Evolutionary conservation across 2,329 filamentous ascomycete species (phyloP), one percentile per base, ranked within the genome.

Genomic region (Talaromyces sp.): DNA sequence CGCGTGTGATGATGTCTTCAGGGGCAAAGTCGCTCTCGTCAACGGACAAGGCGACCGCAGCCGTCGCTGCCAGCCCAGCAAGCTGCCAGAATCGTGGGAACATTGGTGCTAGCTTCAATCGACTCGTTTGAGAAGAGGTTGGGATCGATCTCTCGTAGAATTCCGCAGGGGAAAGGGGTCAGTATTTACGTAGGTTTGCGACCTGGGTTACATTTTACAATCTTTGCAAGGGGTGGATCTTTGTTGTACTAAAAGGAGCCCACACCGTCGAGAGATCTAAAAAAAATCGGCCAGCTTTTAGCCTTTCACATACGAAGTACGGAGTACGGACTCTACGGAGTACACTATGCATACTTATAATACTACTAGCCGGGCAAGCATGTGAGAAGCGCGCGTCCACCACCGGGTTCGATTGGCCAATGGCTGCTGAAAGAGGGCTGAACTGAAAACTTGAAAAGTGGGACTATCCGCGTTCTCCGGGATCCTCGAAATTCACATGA

Each of bases 1-100:
- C 74, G 14, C 67, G 66, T 30, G 63, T 61, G 52, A 70, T 57
- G 7, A 66, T 65, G 9, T 68, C 57, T 16, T 57, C 56, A 23
- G 56, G 40, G 16, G 56, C 56, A 12, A 51, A 51, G 12, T 51
- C 44, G 36, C 36, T 40, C 36, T 40, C 36, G 16, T n/a, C 14
- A 40, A 40, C 36, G 36, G 36, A 40, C 36, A 40, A n/a, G 36
- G 36, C 36, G 36, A 16, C 36, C 36, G 36, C 36, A 40, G 36
- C 36, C 16, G 16, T 7, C 3, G 14, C 36, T 40, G 36, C 36
- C 36, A 40, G 36, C 14, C 36, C 36, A 5, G 16, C 36, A 40
- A 40, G 5, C n/a, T 40, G 36, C 36, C 36, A 40, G 16, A 40
- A n/a, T n/a, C 36, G 36, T 8, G 36, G n/a, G 36, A 40, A 40